Evolutionary conservation across 2,329 filamentous ascomycete species (phyloP), one percentile per base, ranked within the genome.

Genomic region (Fusarium pseudoanthophilum): DNA sequence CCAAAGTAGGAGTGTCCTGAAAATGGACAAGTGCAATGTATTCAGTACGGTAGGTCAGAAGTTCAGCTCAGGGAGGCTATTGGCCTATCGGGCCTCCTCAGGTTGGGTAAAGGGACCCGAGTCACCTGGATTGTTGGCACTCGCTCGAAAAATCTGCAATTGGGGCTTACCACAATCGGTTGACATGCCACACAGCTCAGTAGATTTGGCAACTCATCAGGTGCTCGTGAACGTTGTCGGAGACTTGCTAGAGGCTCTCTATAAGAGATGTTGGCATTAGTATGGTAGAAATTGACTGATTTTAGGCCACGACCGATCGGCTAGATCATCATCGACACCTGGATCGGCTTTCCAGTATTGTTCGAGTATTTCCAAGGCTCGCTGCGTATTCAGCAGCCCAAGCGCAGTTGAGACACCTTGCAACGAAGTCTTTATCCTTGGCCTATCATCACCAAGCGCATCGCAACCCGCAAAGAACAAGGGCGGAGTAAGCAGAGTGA

Each of bases 381-480:
- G 49, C 34, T 72, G 71, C 2, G 71, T 64, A 28, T 73, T 73
- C 26, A 73, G 32, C 0, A 73, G 26, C 1, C 71, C 71, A 20
- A 73, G 56, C 7, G 62, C 49, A 9, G 55, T 68, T 4, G 71
- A 73, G 7, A 73, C 71, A 11, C 59, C 71, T 11, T 72, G 71
- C 3, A 73, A 32, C 2, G 69, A 46, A 18, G 30, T 59, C 46
- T 72, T 73, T 37, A 74, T 70, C 7, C 62, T 64, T 10, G 51
- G 51, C 7, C 71, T 57, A n/a, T 74, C 62, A 4, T 45, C n/a
- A 16, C 67, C 59, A 21, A 73, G 30, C 4, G 71, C 71, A 13
- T 73, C 71, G 4, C 71, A 73, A 1, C 71, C 71, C 0, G 71
- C 71, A 48, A 73, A 73, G 26, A 74, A 73, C 1, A 73, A 32